Evolutionary conservation across 768 basidiomycete genomes (phyloP).

Genomic region (Boletus huronensis): DNA sequence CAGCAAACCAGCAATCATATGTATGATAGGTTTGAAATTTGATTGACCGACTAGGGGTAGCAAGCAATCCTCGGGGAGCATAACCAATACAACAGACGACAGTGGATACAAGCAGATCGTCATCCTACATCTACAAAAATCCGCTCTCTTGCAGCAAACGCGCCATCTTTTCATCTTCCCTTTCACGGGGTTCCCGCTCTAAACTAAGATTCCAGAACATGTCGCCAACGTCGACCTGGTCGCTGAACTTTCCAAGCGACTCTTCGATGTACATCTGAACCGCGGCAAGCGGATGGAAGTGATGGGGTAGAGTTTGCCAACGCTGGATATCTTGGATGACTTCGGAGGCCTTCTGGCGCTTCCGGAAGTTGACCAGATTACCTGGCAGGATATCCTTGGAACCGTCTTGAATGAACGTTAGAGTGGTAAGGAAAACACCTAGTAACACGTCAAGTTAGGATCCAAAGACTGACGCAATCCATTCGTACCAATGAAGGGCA

Average conservation of each 20-base stretch:
- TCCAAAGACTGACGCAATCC: background rate
- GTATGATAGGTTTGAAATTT: background rate
- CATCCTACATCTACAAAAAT: constrained; percentile 51
- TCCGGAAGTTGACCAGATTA: constrained; percentile 89
- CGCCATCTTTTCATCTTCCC: constrained; percentile 97
- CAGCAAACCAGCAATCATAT: background rate
- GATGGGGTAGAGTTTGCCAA: constrained; percentile 91
- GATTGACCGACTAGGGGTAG: constrained; percentile 6
- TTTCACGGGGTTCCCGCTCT: constrained; percentile 87
- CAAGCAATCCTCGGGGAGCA: constrained; percentile 10
- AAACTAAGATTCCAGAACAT: constrained; percentile 84
- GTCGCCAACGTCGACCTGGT: constrained; percentile 66
- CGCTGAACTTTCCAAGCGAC: constrained; percentile 66
- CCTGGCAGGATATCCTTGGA: constrained; percentile 80
- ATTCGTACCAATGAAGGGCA: constrained; percentile 85
- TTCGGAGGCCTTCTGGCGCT: constrained; percentile 93
- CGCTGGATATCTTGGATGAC: constrained; percentile 96
- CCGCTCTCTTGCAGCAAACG: constrained; percentile 84
- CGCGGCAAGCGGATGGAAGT: constrained; percentile 63
- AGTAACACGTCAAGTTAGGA: constrained; percentile 1
- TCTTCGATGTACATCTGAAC: constrained; percentile 79
- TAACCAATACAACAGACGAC: constrained; percentile 23
- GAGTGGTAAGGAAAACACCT: constrained; percentile 94
- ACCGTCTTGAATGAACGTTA: constrained; percentile 98
- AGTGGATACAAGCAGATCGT: constrained; percentile 4